Percentiles rank a stretch among this genome's conserved stretches.
Evolutionary conservation across 164 flowering plant genomes (phyloP).

Genomic region (Saururus chinensis): DNA sequence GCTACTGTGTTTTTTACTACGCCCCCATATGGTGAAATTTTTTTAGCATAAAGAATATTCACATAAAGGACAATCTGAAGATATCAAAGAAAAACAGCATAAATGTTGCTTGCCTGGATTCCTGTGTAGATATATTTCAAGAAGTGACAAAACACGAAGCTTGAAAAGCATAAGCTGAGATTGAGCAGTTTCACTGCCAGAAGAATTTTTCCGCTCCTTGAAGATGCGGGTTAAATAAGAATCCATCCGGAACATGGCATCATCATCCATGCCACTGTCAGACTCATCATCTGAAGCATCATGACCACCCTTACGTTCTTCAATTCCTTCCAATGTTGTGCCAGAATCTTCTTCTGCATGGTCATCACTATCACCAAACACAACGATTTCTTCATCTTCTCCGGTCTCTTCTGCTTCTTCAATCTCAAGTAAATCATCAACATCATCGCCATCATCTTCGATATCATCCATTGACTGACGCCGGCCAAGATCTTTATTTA

Average conservation of each 20-base stretch:
- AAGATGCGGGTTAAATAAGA: constrained; percentile 62
- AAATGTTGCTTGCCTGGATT: constrained; percentile 56
- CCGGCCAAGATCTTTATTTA: constrained; percentile 68
- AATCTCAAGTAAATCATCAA: constrained; percentile 60
- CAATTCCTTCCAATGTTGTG: constrained; percentile 21
- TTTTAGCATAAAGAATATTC: too few relatives aligned
- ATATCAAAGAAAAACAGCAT: not conserved
- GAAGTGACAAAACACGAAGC: constrained; percentile 89
- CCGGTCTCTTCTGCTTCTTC: constrained; percentile 79
- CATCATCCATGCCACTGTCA: constrained; percentile 93
- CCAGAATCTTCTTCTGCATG: constrained; percentile 60
- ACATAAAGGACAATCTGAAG: not conserved
- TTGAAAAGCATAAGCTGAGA: constrained; percentile 86
- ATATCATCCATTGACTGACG: constrained; percentile 34
- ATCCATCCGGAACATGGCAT: constrained; percentile 94
- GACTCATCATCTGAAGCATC: constrained; percentile 49
- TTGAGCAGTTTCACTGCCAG: constrained; percentile 74
- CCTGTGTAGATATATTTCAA: constrained; percentile 76
- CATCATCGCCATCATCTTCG: constrained; percentile 33
- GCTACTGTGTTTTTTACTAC: too few relatives aligned
- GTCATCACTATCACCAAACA: constrained; percentile 59
- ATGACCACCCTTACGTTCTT: constrained; percentile 21
- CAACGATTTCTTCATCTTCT: constrained; percentile 35
- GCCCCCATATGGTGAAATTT: too few relatives aligned
- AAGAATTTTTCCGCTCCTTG: constrained; percentile 64